Evolutionary conservation across 768 basidiomycete species (phyloP).

Genomic region (Lepiota venenata): DNA sequence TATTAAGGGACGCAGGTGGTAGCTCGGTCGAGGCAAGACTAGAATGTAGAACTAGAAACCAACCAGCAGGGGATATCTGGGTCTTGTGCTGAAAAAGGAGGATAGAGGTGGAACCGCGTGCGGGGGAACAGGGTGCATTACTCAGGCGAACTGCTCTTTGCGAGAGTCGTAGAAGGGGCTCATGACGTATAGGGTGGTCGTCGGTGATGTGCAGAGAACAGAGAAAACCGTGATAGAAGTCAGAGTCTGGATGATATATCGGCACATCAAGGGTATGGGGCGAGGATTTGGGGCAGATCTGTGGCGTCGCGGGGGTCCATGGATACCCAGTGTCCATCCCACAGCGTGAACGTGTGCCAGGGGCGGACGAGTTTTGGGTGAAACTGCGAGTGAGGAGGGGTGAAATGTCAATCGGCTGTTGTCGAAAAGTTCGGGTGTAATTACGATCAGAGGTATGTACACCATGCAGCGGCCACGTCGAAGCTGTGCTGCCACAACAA

Average conservation of each 20-base stretch:
- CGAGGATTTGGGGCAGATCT: not conserved
- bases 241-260: too few relatives aligned
- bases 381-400: not conserved
- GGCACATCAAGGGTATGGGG: not conserved
- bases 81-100: too few relatives aligned
- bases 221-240: not conserved
- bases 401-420: not conserved
- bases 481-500: constrained; percentile 7
- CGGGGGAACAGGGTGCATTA: not conserved
- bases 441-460: not conserved
- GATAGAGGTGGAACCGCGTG: not conserved
- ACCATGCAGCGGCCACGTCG: constrained; percentile 6
- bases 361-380: not conserved
- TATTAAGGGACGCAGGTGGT: too few relatives aligned
- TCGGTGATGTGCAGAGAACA: not conserved
- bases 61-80: too few relatives aligned
- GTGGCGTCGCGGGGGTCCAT: not conserved
- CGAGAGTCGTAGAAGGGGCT: not conserved
- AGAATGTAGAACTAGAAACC: too few relatives aligned
- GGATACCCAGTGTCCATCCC: not conserved
- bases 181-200: constrained; percentile 6
- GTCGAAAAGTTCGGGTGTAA: not conserved
- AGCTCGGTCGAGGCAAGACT: too few relatives aligned
- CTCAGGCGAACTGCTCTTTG: not conserved
- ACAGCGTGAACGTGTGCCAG: not conserved